Evolutionary conservation across 2,329 filamentous ascomycete genomes (phyloP).

Genomic region (Botryotinia narcissicola): DNA sequence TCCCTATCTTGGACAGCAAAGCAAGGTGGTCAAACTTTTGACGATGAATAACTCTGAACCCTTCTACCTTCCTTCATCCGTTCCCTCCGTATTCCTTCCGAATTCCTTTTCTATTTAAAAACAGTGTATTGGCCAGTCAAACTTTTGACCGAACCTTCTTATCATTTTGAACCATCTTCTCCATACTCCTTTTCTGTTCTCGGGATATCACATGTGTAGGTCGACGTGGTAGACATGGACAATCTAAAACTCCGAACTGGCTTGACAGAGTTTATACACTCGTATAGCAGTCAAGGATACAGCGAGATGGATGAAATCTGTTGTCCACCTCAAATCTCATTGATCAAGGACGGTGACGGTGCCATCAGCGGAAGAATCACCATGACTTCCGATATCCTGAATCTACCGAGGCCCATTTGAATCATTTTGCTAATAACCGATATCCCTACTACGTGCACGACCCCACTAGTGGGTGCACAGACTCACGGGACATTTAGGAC

Average conservation of each 20-base stretch:
- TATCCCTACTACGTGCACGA: too few species aligned
- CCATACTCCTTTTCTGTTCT: background rate
- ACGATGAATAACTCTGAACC: too few species aligned
- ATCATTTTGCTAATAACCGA: too few species aligned
- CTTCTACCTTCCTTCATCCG: too few species aligned
- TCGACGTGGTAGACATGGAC: background rate
- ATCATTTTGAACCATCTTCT: background rate
- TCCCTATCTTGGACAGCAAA: too few species aligned
- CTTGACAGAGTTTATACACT: background rate
- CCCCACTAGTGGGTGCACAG: too few species aligned
- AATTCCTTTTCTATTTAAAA: too few species aligned
- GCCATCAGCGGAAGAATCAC: background rate
- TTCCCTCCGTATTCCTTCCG: too few species aligned
- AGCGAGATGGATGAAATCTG: background rate
- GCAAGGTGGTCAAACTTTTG: too few species aligned
- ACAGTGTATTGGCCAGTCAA: background rate
- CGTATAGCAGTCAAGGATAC: background rate
- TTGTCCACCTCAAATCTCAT: background rate
- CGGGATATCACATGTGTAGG: background rate
- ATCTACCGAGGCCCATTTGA: too few species aligned
- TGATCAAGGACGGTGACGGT: background rate
- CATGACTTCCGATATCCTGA: background rate
- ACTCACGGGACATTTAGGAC: too few species aligned
- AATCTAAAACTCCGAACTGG: background rate
- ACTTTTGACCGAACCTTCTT: background rate